Conservation (phyloP, 2,329 filamentous ascomycete genomes). For the Nemania sp. region DNA sequence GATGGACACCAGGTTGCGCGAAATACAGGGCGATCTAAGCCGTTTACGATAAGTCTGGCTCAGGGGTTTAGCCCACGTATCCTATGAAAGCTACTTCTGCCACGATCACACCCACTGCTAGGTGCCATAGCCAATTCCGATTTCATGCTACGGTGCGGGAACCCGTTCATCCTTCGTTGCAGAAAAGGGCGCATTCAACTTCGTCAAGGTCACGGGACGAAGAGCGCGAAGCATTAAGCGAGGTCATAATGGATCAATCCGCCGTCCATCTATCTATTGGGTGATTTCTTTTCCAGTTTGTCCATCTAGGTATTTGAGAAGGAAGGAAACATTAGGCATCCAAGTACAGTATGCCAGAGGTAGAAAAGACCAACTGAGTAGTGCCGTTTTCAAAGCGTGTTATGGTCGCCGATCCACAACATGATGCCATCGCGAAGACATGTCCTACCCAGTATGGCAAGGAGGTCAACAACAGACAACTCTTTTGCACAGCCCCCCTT, state of each 20-base stretch:
- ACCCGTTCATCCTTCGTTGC: no score
- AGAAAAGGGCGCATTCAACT: no score
- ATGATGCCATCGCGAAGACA: background rate
- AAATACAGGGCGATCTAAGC: conserved; percentile 52
- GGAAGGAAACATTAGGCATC: background rate
- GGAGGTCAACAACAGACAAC: no score
- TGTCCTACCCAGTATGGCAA: background rate
- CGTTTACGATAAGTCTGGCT: conserved; percentile 32
- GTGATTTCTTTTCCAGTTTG: background rate
- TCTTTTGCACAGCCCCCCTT: conserved; percentile 1
- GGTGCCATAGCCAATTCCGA: no score
- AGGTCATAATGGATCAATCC: conserved; percentile 1
- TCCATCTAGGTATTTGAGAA: background rate
- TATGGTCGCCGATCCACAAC: background rate
- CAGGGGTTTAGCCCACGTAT: no score
- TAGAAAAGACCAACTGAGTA: background rate
- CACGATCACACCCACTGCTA: no score
- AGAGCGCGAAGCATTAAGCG: background rate
- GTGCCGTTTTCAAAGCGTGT: background rate
- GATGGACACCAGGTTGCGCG: conserved; percentile 53
- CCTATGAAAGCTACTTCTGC: no score
- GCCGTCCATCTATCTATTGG: conserved; percentile 18
- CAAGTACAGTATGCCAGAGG: conserved; percentile 3
- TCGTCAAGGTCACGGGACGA: background rate
- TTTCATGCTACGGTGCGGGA: no score